Evolutionary conservation across 2,329 filamentous ascomycete genomes (phyloP).

Genomic region (Colletotrichum euphorbiae): DNA sequence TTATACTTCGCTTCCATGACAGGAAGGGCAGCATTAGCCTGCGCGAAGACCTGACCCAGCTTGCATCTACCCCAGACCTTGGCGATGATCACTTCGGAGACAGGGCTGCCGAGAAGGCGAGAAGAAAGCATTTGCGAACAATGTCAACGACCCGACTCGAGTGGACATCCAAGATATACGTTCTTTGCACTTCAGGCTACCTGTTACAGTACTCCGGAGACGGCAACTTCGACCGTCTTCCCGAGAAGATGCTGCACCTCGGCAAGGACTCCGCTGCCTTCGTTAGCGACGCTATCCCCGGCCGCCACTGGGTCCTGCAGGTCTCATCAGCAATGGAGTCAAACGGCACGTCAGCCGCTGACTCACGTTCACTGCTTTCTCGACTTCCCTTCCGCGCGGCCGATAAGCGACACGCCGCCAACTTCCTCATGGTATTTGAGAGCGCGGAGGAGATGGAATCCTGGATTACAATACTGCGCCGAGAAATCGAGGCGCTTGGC

Average conservation of each 20-base stretch:
- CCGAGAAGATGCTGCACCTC: conserved; percentile 79
- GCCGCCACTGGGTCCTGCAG: conserved; percentile 83
- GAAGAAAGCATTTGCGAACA: conserved; percentile 61
- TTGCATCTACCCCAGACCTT: conserved; percentile 40
- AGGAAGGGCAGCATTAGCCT: conserved; percentile 57
- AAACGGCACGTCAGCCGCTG: conserved; percentile 62
- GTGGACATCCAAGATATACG: conserved; percentile 78
- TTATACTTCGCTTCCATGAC: conserved; percentile 72
- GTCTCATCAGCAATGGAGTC: conserved; percentile 74
- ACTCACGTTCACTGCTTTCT: conserved; percentile 72
- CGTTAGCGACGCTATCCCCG: conserved; percentile 82
- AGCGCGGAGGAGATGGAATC: conserved; percentile 79
- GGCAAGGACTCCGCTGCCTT: conserved; percentile 83
- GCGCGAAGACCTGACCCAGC: conserved; percentile 49
- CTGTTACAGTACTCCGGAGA: conserved; percentile 80
- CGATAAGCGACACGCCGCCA: conserved; percentile 69
- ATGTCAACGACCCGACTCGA: conserved; percentile 63
- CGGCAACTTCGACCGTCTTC: conserved; percentile 76
- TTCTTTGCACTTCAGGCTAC: conserved; percentile 77
- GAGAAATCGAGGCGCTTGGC: conserved; percentile 76
- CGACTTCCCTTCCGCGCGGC: conserved; percentile 70
- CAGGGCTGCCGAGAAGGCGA: conserved; percentile 51
- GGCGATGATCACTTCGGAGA: conserved; percentile 46
- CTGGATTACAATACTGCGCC: conserved; percentile 77
- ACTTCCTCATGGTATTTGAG: conserved; percentile 79